Evolutionary conservation across 164 flowering plant genomes (phyloP).

Genomic region (Aristolochia contorta): DNA sequence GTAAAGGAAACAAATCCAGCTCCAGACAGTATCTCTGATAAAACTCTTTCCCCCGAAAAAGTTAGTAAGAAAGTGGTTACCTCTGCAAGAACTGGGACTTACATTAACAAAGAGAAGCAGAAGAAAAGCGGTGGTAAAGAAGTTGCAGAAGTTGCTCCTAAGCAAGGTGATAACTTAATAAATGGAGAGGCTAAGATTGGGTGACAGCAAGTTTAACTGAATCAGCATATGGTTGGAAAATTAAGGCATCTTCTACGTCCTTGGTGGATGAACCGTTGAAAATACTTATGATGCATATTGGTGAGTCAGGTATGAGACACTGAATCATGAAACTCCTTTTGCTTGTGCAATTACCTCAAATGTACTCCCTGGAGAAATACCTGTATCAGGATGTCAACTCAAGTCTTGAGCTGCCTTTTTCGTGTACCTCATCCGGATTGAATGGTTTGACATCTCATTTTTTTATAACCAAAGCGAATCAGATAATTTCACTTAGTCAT

Average conservation of each 20-base stretch:
- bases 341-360: too few relatives aligned
- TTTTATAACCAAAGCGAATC: too few relatives aligned
- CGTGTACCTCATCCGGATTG: too few relatives aligned
- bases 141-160: slow-evolving; percentile 18
- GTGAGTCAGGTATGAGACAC: too few relatives aligned
- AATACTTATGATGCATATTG: too few relatives aligned
- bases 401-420: too few relatives aligned
- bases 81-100: slow-evolving; percentile 24
- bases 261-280: too few relatives aligned
- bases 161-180: slow-evolving; percentile 36
- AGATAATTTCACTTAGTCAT: too few relatives aligned
- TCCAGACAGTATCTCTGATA: slow-evolving; percentile 11
- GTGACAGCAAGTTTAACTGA: slow-evolving; percentile 7
- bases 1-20: slow-evolving; percentile 15
- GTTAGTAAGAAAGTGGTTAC: slow-evolving; percentile 22
- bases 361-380: too few relatives aligned
- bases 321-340: too few relatives aligned
- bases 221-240: not conserved
- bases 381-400: too few relatives aligned
- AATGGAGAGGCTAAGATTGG: slow-evolving; percentile 57
- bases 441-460: too few relatives aligned
- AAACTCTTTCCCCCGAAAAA: slow-evolving; percentile 19
- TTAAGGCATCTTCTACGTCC: not conserved
- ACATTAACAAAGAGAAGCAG: slow-evolving; percentile 29
- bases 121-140: slow-evolving; percentile 39